Evolutionary conservation across 345 rosid species (phyloP), one percentile per base, ranked within the genome.

Genomic region (Citrus cavaleriei): DNA sequence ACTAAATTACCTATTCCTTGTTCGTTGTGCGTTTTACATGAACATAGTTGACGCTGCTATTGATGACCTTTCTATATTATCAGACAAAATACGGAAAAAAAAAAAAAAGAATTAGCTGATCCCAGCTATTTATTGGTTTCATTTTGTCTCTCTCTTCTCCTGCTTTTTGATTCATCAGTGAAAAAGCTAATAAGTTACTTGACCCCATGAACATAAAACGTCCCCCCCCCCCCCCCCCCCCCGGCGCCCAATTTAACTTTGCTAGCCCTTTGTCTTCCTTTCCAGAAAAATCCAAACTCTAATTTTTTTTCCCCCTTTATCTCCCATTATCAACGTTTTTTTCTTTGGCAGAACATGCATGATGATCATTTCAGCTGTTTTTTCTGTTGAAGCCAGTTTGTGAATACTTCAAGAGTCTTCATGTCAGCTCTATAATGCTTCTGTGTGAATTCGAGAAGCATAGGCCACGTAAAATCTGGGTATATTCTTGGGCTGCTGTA

Each of bases 381-480:
- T 79, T 80, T 72, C 79, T 87, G 87, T 24, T 84, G 86, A 75
- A 89, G 71, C 97, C 95, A 93, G 51, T 85, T 83, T 21, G 92
- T 73, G 85, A 93, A 93, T 42, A 64, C 88, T 67, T 88, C 87
- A 38, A 93, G 94, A 40, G 97, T 93, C 72, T 90, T 93, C 94
- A 93, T 91, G 89, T 93, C 97, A 37, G 97, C 95, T 79, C 97
- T 85, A 86, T 93, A 93, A 72, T 93, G 93, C 85, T 91, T 93
- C 74, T 93, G 97, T 16, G 95, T 91, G 85, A 93, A 93, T 65
- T 91, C 97, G 35, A 90, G 95, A 18, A 93, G 80, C 88, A 86
- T 83, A 67, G 94, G 86, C 97, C 97, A 93, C 55, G 97, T 91
- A 81, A 93, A 93, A 83, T 93, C 98, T 37, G 98, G 98, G 73